Percentiles rank a stretch among this genome's conserved stretches.
These are phyloP conservation scores for Neoscytalidium dimidiatum DNA, from an alignment of 2,329 filamentous ascomycete genomes.

Conservation along the genomic window DNA sequence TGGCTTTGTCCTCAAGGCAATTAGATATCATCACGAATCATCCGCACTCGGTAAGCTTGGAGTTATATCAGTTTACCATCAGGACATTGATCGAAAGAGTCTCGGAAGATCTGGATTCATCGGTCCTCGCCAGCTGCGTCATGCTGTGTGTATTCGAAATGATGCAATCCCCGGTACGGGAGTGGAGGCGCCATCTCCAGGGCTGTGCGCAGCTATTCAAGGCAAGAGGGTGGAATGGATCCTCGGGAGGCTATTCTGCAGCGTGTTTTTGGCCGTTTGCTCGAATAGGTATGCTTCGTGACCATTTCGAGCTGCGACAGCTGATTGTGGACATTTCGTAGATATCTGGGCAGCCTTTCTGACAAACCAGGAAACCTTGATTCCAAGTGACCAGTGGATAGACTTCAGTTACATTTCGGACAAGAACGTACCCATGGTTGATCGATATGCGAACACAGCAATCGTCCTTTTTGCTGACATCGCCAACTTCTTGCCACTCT, in stretches of 20 bases:
- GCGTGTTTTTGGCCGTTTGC: constrained; percentile 12
- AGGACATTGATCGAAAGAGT: neutral
- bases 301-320: too few relatives aligned
- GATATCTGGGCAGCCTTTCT: constrained; percentile 6
- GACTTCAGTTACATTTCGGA: neutral
- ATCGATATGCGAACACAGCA: neutral
- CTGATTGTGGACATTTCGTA: neutral
- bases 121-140: neutral
- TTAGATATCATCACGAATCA: neutral
- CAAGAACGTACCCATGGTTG: neutral
- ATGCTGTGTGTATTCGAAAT: constrained; percentile 6
- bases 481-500: neutral
- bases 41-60: neutral
- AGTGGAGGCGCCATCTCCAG: constrained; percentile 6
- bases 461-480: neutral
- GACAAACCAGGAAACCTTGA: neutral
- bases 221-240: neutral
- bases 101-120: neutral
- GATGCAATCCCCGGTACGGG: neutral
- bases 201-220: neutral
- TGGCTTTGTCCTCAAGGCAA: neutral
- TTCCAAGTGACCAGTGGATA: constrained; percentile 3
- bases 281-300: neutral
- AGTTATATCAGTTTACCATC: constrained; percentile 1
- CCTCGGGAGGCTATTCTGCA: neutral